These are phyloP conservation scores for Amoeboaphelidium protococcarum DNA, from an alignment of 371 early-diverging fungal species.

Conservation along the genomic window DNA sequence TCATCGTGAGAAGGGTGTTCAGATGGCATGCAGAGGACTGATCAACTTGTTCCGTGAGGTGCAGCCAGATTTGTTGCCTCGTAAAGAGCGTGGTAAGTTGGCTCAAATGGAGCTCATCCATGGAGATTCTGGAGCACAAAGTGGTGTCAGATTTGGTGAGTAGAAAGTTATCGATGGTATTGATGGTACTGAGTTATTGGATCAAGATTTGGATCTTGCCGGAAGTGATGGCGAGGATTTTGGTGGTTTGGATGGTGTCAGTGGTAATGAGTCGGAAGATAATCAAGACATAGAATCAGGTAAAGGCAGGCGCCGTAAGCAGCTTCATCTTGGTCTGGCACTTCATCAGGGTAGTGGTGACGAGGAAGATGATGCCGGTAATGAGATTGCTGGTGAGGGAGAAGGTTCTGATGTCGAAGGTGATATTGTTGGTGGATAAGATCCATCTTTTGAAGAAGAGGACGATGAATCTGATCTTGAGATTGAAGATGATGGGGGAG, in stretches of 20 bases:
- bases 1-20: constrained; percentile 51
- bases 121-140: constrained; percentile 11
- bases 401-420: constrained; percentile 22
- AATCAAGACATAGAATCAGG: background rate
- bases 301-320: background rate
- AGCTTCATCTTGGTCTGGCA: background rate
- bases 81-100: constrained; percentile 69
- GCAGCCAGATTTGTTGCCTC: constrained; percentile 66
- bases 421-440: constrained; percentile 20
- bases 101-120: constrained; percentile 39
- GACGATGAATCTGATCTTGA: background rate
- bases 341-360: constrained; percentile 3
- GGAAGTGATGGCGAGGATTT: too few species aligned
- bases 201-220: too few species aligned
- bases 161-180: background rate
- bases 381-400: constrained; percentile 3
- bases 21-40: constrained; percentile 68
- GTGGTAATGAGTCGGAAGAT: background rate
- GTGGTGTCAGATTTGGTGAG: background rate
- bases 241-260: too few species aligned
- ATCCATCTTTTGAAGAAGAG: background rate
- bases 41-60: constrained; percentile 68
- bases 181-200: background rate
- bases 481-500: background rate
- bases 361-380: constrained; percentile 4